A percentile compares a stretch with the other conserved stretches of the same genome.
Conservation (phyloP, 2,329 filamentous ascomycete genomes). For the Fusarium duplospermum region DNA sequence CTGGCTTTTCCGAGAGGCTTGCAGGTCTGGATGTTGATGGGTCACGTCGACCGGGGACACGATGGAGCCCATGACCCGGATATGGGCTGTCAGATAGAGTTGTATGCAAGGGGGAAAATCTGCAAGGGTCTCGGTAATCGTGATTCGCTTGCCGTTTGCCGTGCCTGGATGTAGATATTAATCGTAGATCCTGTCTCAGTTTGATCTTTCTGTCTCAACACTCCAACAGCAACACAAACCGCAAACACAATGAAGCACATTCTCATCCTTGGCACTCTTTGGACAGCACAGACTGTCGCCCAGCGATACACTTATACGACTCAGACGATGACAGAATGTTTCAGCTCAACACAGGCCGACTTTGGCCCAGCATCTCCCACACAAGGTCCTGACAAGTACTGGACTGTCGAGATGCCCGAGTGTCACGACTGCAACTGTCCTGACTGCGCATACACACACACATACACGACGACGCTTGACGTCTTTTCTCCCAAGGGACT, state of each 20-base stretch:
- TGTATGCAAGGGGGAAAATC: constrained; percentile 21
- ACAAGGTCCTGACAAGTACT: constrained; percentile 36
- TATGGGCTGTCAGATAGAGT: constrained; percentile 30
- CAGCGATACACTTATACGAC: constrained; percentile 43
- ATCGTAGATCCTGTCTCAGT: constrained; percentile 36
- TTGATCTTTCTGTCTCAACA: constrained; percentile 11
- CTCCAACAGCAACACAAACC: not conserved
- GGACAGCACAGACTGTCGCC: constrained; percentile 23
- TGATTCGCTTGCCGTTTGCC: constrained; percentile 17
- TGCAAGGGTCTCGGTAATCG: constrained; percentile 26
- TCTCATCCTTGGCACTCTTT: constrained; percentile 17
- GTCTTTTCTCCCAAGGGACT: constrained; percentile 38
- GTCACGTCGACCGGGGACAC: constrained; percentile 1
- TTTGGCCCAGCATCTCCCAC: constrained; percentile 40
- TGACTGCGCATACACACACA: constrained; percentile 38
- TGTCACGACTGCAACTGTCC: constrained; percentile 39
- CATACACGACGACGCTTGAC: constrained; percentile 40
- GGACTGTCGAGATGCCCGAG: constrained; percentile 41
- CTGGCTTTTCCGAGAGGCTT: constrained; percentile 9
- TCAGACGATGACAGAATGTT: constrained; percentile 40
- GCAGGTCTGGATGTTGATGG: constrained; percentile 3
- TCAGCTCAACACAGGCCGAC: constrained; percentile 36
- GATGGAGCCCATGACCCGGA: constrained; percentile 10
- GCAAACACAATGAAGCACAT: constrained; percentile 32
- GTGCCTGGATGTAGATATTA: constrained; percentile 33